A percentile compares a stretch with the other conserved stretches of the same genome.
phyloP scores from a whole-genome alignment of 1,284 basidiomycete species.

The Tranzscheliella williamsii region DNA sequence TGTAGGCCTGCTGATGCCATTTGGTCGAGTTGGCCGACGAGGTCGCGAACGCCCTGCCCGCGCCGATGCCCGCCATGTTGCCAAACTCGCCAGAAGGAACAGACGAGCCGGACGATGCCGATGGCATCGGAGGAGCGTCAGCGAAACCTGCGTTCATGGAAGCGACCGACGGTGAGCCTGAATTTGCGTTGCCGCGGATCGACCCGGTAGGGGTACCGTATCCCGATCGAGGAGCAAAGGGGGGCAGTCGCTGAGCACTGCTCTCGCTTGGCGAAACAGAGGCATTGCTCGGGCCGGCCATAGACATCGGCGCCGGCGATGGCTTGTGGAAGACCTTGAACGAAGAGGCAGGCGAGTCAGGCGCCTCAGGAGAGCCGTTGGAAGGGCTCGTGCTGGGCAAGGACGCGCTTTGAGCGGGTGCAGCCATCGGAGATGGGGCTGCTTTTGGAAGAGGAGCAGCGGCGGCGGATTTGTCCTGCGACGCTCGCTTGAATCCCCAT shows the following conservation, averaged over 20 bases:
- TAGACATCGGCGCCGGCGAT: slow-evolving; percentile 4
- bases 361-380: slow-evolving; percentile 1
- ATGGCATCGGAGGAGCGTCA: slow-evolving; percentile 29
- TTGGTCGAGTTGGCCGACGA: slow-evolving; percentile 41
- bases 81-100: slow-evolving; percentile 24
- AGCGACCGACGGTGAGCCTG: slow-evolving; percentile 31
- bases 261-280: slow-evolving; percentile 21
- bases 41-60: slow-evolving; percentile 21
- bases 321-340: slow-evolving; percentile 43
- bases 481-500: slow-evolving; percentile 38
- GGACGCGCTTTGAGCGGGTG: not conserved
- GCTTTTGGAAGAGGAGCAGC: too few relatives aligned
- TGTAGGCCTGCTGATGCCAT: slow-evolving; percentile 42
- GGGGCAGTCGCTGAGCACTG: slow-evolving; percentile 17
- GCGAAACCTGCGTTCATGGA: slow-evolving; percentile 33
- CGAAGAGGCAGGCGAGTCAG: slow-evolving; percentile 24
- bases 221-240: slow-evolving; percentile 12
- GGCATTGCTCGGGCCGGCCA: slow-evolving; percentile 20
- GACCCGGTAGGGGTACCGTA: slow-evolving; percentile 32
- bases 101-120: slow-evolving; percentile 21
- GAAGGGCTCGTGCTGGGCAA: slow-evolving; percentile 8
- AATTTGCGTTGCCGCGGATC: slow-evolving; percentile 30
- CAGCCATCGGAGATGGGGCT: not conserved
- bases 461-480: slow-evolving; percentile 11
- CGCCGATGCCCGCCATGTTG: slow-evolving; percentile 42